Evolutionary conservation across 2,329 filamentous ascomycete genomes (phyloP).

Genomic region (Fusarium napiforme): DNA sequence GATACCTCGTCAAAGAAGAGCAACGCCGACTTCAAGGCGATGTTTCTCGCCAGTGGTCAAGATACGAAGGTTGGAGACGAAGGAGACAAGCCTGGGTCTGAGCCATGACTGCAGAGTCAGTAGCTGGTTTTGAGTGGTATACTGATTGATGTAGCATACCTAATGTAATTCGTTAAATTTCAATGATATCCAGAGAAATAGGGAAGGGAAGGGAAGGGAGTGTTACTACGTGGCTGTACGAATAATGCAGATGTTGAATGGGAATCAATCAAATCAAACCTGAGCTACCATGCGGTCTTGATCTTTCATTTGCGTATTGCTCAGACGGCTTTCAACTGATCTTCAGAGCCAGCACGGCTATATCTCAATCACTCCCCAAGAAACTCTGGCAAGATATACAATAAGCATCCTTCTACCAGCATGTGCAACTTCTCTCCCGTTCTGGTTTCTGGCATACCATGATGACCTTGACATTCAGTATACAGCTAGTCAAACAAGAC

Average conservation of each 20-base stretch:
- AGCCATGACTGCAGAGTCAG: constrained; percentile 7
- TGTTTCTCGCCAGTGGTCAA: constrained; percentile 53
- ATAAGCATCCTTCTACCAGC: neutral
- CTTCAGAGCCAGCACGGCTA: neutral
- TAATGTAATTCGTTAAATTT: constrained; percentile 34
- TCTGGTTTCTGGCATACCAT: neutral
- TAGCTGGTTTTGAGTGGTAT: constrained; percentile 11
- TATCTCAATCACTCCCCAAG: neutral
- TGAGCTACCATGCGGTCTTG: neutral
- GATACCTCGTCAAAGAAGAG: constrained; percentile 56
- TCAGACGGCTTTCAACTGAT: neutral
- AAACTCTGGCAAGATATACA: neutral
- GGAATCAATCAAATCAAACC: neutral
- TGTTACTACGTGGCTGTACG: neutral
- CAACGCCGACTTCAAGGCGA: constrained; percentile 69
- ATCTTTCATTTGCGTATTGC: neutral
- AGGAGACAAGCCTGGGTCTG: constrained; percentile 1
- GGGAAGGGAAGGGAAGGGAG: neutral
- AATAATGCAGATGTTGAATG: constrained; percentile 8
- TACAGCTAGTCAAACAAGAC: neutral
- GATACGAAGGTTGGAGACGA: constrained; percentile 16
- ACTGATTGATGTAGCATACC: constrained; percentile 23
- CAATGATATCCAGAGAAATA: constrained; percentile 31
- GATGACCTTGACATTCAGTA: neutral
- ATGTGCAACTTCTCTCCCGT: neutral